Percentiles rank a stretch among this genome's conserved stretches.
phyloP scores from a whole-genome alignment of 148 eudicot genomes.

The Fagopyrum tataricum region DNA sequence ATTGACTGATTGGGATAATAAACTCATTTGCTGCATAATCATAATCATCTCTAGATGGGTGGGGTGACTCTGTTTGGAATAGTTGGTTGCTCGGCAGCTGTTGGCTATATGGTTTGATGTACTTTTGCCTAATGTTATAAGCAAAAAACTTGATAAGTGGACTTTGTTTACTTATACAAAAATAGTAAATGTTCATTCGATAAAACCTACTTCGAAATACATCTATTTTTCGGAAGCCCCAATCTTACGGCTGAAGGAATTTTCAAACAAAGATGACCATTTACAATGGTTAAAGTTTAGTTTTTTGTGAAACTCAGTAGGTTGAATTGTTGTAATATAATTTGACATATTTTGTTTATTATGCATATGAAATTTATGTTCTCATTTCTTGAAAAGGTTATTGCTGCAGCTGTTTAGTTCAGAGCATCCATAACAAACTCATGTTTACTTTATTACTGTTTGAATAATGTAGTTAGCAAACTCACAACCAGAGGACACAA shows the following conservation, averaged over 20 bases:
- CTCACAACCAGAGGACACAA: slow-evolving; percentile 50
- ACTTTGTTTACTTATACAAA: neutral
- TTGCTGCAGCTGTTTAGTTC: neutral
- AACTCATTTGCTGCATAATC: neutral
- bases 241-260: neutral
- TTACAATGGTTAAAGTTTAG: neutral
- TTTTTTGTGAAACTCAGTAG: neutral
- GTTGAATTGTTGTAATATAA: neutral
- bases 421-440: neutral
- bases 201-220: neutral
- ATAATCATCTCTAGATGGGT: neutral
- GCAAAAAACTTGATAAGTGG: neutral
- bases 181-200: neutral
- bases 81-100: neutral
- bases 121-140: neutral
- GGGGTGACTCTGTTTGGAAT: neutral
- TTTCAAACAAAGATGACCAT: neutral
- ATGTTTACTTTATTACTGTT: slow-evolving; percentile 12
- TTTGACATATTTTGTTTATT: neutral
- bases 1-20: neutral
- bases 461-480: slow-evolving; percentile 50
- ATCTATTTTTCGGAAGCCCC: neutral
- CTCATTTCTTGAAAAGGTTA: neutral
- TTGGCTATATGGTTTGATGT: neutral
- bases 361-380: neutral